Conservation (phyloP, 495 filamentous ascomycete species). For the Parmelia sp. region DNA sequence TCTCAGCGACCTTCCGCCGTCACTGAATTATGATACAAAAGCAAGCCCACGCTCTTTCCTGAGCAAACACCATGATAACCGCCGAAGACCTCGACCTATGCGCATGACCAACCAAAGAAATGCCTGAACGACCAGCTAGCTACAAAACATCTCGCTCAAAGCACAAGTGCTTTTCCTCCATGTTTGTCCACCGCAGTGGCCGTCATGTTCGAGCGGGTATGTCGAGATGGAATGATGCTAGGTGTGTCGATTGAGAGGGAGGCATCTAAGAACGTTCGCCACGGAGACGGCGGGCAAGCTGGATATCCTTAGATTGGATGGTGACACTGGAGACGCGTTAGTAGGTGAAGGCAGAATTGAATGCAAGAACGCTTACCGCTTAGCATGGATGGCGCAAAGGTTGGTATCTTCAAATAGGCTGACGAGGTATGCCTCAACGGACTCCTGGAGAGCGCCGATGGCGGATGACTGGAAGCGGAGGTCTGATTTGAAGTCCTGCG, state of each 20-base stretch:
- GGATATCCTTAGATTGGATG: slow-evolving; percentile 94
- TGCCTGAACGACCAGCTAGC: slow-evolving; percentile 15
- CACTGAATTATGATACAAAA: slow-evolving; percentile 30
- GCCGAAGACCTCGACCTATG: slow-evolving; percentile 18
- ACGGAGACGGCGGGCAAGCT: slow-evolving; percentile 92
- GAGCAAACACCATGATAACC: slow-evolving; percentile 23
- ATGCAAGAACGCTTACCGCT: slow-evolving; percentile 61
- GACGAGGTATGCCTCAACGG: slow-evolving; percentile 99
- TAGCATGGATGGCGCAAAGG: slow-evolving; percentile 99
- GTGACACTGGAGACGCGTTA: slow-evolving; percentile 47
- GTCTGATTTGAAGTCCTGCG: slow-evolving; percentile 99
- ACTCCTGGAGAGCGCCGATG: slow-evolving; percentile 99
- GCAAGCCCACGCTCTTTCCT: slow-evolving; percentile 22
- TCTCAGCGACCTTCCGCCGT: slow-evolving; percentile 18
- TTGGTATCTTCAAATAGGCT: slow-evolving; percentile 99
- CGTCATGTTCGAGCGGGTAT: slow-evolving; percentile 25
- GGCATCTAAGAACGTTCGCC: slow-evolving; percentile 75
- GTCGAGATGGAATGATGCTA: slow-evolving; percentile 22
- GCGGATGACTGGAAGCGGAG: slow-evolving; percentile 99
- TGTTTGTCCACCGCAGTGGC: slow-evolving; percentile 10
- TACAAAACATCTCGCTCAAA: slow-evolving; percentile 26
- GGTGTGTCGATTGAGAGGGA: slow-evolving; percentile 6
- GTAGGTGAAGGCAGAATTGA: background rate
- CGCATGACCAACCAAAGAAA: slow-evolving; percentile 13
- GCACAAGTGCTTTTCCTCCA: slow-evolving; percentile 24